A percentile compares a stretch with the other conserved stretches of the same genome.
Conservation (phyloP, 2,329 filamentous ascomycete genomes). For the Ophiocordyceps robertsii region DNA sequence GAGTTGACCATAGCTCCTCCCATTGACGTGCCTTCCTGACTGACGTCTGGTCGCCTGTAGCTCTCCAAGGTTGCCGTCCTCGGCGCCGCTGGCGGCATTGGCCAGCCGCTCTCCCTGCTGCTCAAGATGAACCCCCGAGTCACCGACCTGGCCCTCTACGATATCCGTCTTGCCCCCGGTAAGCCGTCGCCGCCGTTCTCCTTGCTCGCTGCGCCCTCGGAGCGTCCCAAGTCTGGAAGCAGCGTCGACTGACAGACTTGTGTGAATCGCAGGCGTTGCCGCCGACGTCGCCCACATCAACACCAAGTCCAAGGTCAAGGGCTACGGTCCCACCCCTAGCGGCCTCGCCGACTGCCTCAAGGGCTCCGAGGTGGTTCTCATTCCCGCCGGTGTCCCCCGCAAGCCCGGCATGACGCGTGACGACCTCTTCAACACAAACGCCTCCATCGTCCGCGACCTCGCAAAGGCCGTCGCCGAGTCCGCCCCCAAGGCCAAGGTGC, state of each 20-base stretch:
- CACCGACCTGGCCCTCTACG: constrained; percentile 88
- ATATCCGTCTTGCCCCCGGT: constrained; percentile 91
- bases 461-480: constrained; percentile 87
- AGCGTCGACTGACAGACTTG: no score
- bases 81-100: constrained; percentile 94
- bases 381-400: constrained; percentile 95
- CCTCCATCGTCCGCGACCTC: constrained; percentile 96
- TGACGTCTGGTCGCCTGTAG: constrained; percentile 29
- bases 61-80: constrained; percentile 95
- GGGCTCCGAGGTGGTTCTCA: constrained; percentile 86
- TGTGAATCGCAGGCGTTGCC: constrained; percentile 60
- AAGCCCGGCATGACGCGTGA: constrained; percentile 99
- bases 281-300: constrained; percentile 98
- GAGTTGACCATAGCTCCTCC: not conserved
- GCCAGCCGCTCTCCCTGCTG: constrained; percentile 92
- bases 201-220: not conserved
- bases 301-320: constrained; percentile 90
- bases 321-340: constrained; percentile 65
- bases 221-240: not conserved
- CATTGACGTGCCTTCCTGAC: no score
- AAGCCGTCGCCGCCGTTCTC: constrained; percentile 23
- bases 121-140: constrained; percentile 98
- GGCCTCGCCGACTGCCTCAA: constrained; percentile 71
- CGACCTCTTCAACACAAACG: constrained; percentile 99
- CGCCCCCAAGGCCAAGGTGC: constrained; percentile 82